Evolutionary conservation across 306 rosid species (phyloP), one percentile per base, ranked within the genome.

Genomic region (Medicago ruthenica): DNA sequence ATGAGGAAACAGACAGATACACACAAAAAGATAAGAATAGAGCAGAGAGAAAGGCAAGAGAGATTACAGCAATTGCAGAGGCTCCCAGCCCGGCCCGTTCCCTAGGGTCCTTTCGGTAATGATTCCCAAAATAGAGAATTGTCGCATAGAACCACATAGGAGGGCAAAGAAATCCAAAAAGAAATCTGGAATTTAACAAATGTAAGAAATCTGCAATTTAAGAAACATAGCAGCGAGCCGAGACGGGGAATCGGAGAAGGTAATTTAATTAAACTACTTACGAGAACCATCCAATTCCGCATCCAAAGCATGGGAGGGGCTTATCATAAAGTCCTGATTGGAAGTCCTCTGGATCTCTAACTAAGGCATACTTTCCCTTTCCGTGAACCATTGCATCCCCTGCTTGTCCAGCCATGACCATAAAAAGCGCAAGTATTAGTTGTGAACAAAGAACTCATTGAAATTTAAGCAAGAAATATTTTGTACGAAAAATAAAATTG

Each of bases 221-320:
- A 67, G 70, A 79, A 18, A 76, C 37, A 27, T 51, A 40, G 54
- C 72, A 22, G 74, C 51, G 8, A 78, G 86, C 75, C 65, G 24
- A 70, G 60, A 44, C 17, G 34, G 54, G 76, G 74, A 80, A 72
- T 47, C 7, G 2, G 17, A 65, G 55, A 74, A 74, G 27, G 36
- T 75, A 36, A 47, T 27, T 22, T 14, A 24, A 20, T 37, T 22
- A 45, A 63, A 70, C 61, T 58, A 92, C 98, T 87, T 77, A 95
- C 98, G 97, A 95, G 84, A 92, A 92, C 98, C 98, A 95, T 85
- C 98, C 98, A 7, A 95, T 65, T 42, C 98, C 98, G 36, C 98
- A 95, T 70, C 98, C 98, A 75, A 75, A 88, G 86, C 91, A 95
- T n/a, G 97, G 98, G 76, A 95, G 98, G 59, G 94, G 97, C 65